A percentile compares a stretch with the other conserved stretches of the same genome.
These are phyloP conservation scores for Claviceps capensis DNA, from an alignment of 2,329 filamentous ascomycete species.

Conservation along the genomic window DNA sequence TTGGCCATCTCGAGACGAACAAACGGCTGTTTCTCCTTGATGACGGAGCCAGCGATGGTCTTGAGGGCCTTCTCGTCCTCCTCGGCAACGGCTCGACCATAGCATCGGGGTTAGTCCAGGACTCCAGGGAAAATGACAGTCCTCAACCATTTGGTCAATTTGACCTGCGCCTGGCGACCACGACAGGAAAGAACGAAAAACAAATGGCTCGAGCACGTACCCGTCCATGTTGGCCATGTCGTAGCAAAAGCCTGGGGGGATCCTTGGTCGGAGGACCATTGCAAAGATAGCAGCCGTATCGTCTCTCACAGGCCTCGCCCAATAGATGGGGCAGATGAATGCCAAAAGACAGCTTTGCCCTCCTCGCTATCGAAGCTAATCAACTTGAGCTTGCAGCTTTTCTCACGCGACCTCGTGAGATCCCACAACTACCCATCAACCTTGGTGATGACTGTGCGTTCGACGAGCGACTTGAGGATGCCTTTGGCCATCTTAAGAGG, in stretches of 20 bases:
- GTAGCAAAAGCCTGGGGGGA: constrained; percentile 71
- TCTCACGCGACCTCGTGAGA: constrained; percentile 68
- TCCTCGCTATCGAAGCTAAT: constrained; percentile 57
- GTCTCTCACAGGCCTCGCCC: constrained; percentile 83
- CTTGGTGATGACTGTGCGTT: constrained; percentile 75
- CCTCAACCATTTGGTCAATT: no score
- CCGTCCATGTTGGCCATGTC: constrained; percentile 60
- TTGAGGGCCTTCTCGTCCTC: constrained; percentile 80
- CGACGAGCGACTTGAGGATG: constrained; percentile 75
- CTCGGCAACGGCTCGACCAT: constrained; percentile 55
- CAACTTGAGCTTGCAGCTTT: constrained; percentile 71
- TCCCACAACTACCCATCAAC: constrained; percentile 86
- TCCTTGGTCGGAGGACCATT: constrained; percentile 86
- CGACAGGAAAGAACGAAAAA: not conserved
- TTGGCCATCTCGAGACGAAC: constrained; percentile 82
- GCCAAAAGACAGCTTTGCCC: constrained; percentile 91
- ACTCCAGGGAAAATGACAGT: not conserved
- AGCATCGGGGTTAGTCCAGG: constrained; percentile 21
- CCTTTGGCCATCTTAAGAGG: constrained; percentile 63
- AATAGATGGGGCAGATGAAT: constrained; percentile 86
- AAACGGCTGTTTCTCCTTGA: constrained; percentile 95
- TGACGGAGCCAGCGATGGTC: constrained; percentile 63
- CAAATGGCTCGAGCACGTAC: constrained; percentile 9
- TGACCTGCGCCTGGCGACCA: no score
- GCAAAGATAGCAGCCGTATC: constrained; percentile 83